A percentile compares a stretch with the other conserved stretches of the same genome.
Evolutionary conservation across 2,329 filamentous ascomycete genomes (phyloP).

Genomic region (Sarocladiaceae sp.): DNA sequence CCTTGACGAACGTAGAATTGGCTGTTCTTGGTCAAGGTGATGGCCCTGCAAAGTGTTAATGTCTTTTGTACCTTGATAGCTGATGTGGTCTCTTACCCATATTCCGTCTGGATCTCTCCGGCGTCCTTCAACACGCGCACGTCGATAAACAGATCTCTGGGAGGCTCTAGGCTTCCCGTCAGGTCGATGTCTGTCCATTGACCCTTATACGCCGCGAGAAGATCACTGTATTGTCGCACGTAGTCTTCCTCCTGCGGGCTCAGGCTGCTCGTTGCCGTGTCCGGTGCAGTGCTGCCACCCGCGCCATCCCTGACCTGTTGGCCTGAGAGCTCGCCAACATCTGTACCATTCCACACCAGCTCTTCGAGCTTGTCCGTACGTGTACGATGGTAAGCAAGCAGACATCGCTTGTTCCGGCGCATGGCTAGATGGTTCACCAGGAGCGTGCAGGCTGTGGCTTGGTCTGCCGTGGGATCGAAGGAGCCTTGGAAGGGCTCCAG

Average conservation of each 20-base stretch:
- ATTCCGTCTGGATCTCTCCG: slow-evolving; percentile 98
- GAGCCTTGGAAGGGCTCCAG: slow-evolving; percentile 78
- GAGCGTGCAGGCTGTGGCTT: slow-evolving; percentile 79
- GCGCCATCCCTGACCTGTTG: slow-evolving; percentile 46
- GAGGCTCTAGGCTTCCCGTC: slow-evolving; percentile 88
- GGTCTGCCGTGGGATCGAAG: slow-evolving; percentile 80
- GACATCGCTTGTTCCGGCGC: slow-evolving; percentile 91
- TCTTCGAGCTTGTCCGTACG: slow-evolving; percentile 89
- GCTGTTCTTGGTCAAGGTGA: slow-evolving; percentile 95
- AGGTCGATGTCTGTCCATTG: slow-evolving; percentile 98
- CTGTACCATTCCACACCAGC: slow-evolving; percentile 86
- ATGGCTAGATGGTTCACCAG: slow-evolving; percentile 93
- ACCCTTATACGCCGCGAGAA: slow-evolving; percentile 94
- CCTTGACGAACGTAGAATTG: slow-evolving; percentile 96
- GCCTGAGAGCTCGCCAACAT: slow-evolving; percentile 68
- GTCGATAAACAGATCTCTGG: slow-evolving; percentile 94
- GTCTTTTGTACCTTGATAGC: background rate
- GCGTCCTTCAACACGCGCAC: slow-evolving; percentile 94
- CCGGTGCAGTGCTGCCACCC: slow-evolving; percentile 32
- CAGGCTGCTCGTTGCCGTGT: slow-evolving; percentile 65
- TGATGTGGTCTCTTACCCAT: slow-evolving; percentile 62
- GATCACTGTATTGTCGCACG: slow-evolving; percentile 83
- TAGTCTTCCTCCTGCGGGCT: slow-evolving; percentile 98
- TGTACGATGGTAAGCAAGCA: slow-evolving; percentile 90
- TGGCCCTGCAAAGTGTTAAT: slow-evolving; percentile 57